Evolutionary conservation across 1,139 yeast species (phyloP).

Genomic region (Suhomyces bolitotheri): DNA sequence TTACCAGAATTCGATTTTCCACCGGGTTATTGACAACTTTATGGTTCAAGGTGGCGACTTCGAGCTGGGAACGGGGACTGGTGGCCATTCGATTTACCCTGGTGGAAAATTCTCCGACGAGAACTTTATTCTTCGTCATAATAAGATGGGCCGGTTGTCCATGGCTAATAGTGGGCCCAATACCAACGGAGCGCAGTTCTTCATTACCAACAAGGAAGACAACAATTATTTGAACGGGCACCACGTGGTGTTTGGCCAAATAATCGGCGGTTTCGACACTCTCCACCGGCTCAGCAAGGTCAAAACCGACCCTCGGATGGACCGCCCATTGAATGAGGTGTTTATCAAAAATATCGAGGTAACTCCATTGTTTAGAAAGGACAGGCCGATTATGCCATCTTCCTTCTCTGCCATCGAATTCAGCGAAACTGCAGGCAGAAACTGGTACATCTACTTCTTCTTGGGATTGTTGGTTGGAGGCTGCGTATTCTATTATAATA

Average conservation of each 20-base stretch:
- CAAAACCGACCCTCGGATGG: constrained; percentile 7
- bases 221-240: constrained; percentile 45
- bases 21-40: constrained; percentile 38
- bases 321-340: constrained; percentile 18
- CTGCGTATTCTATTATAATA: constrained; percentile 16
- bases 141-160: constrained; percentile 40
- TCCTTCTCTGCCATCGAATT: constrained; percentile 1
- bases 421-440: constrained; percentile 3
- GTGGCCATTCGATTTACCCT: constrained; percentile 35
- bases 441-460: constrained; percentile 22
- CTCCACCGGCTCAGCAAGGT: constrained; percentile 18
- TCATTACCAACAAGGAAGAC: constrained; percentile 33
- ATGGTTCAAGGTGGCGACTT: constrained; percentile 47
- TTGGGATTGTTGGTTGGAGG: constrained; percentile 16
- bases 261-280: constrained; percentile 37
- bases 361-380: constrained; percentile 10
- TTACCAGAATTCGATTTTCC: constrained; percentile 33
- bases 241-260: constrained; percentile 59
- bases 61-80: constrained; percentile 27
- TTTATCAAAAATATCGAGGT: constrained; percentile 25
- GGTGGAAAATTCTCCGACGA: constrained; percentile 37
- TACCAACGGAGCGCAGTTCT: constrained; percentile 45
- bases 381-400: not conserved
- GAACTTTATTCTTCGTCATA: constrained; percentile 35
- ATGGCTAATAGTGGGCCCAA: constrained; percentile 47